Conservation (phyloP, 495 filamentous ascomycete species). For the Neurospora africana region DNA sequence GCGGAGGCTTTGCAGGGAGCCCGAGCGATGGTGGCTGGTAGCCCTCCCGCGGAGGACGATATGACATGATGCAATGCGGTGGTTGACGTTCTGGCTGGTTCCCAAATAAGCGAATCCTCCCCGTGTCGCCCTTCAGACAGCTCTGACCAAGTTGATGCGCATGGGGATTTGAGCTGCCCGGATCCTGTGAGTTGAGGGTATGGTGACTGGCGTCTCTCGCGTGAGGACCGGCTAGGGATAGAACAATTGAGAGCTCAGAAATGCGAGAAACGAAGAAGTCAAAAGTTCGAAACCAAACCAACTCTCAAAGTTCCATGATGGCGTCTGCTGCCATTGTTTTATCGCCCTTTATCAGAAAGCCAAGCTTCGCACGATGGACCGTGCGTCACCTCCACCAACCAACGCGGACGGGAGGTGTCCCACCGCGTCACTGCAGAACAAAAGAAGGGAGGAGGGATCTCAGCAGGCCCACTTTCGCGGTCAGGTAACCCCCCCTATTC, state of each 20-base stretch:
- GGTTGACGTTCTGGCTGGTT: background rate
- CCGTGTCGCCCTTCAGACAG: conserved; percentile 9
- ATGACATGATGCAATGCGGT: conserved; percentile 32
- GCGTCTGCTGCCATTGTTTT: conserved; percentile 1
- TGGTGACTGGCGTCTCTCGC: background rate
- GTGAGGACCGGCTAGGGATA: background rate
- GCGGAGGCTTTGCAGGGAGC: conserved; percentile 28
- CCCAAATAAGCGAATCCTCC: conserved; percentile 8
- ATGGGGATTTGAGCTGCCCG: conserved; percentile 3
- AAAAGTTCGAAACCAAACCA: background rate
- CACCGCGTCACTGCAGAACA: background rate
- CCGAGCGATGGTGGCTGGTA: conserved; percentile 29
- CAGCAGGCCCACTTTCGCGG: background rate
- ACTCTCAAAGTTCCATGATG: background rate
- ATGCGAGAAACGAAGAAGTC: background rate
- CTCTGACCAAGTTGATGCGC: background rate
- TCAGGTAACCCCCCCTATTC: background rate
- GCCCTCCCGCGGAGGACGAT: conserved; percentile 36
- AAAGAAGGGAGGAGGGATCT: background rate
- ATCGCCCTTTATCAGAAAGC: conserved; percentile 8
- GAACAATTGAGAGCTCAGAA: background rate
- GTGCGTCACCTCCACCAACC: conserved; percentile 2
- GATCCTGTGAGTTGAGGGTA: background rate
- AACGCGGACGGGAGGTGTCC: background rate
- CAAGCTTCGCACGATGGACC: background rate